Evolutionary conservation across 352 stramenopile species (phyloP), one percentile per base, ranked within the genome.

Genomic region (Saprolegnia diclina): DNA sequence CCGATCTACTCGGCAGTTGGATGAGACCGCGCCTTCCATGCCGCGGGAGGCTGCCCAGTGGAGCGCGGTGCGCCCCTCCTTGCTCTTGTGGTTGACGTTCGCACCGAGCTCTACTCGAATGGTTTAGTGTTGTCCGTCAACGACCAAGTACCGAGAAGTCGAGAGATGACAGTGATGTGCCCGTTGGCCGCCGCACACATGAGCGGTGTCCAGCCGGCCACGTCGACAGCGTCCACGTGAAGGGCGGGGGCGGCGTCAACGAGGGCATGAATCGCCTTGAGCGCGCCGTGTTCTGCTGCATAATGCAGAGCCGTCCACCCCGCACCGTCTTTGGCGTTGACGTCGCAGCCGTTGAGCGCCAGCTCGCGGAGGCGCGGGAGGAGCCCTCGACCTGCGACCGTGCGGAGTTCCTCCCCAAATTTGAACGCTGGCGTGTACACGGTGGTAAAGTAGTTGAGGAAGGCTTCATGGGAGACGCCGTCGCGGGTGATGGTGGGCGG

Each of bases 351-450:
- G 9, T 80, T 78, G 55, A 67, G 72, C 42, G 88, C 74, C 62
- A 75, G 75, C 63, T 91, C 79, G 0, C 74, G 61, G 0, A 85
- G 73, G 4, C 79, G 14, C 48, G 87, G 71, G 0, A 69, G 26
- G 13, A 61, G 53, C 0, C 80, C 80, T n/a, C 84, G 81, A 37
- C 82, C 81, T 71, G 78, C 88, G 0, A 77, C 79, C 0, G 87
- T 46, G 1, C 84, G 79, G 1, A 92, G 71, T 18, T 88, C 75
- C 45, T 92, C 79, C 0, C 84, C 82, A 46, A 78, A 90, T 65
- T 90, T 90, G 73, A 87, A 89, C 2, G 81, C 81, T 4, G 84
- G 84, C 0, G 84, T 79, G 64, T 88, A 90, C 18, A 87, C 65
- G 0, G 80, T 54, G 13, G 81, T 78, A 61, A 89, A 92, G 1